Percentiles rank a stretch among this genome's conserved stretches.
These are phyloP conservation scores for Verticillium dahliae DNA, from an alignment of 2,329 filamentous ascomycete genomes.

Conservation along the genomic window DNA sequence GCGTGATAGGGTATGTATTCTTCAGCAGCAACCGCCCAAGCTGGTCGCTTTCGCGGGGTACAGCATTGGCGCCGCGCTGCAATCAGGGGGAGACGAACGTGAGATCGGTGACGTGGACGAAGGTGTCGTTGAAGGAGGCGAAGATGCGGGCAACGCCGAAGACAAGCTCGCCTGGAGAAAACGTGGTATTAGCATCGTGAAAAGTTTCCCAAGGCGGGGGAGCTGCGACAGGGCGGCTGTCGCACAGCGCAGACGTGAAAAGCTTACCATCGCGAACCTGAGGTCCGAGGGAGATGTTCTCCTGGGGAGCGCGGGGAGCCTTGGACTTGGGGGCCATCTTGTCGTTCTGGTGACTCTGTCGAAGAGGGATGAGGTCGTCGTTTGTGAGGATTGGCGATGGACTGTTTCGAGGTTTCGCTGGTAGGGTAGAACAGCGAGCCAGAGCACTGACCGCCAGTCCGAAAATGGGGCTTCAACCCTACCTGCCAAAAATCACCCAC, in stretches of 20 bases:
- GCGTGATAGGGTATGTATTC: background rate
- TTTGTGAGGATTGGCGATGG: background rate
- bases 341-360: slow-evolving; percentile 14
- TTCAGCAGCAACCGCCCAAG: slow-evolving; percentile 4
- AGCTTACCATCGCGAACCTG: slow-evolving; percentile 87
- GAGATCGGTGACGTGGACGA: slow-evolving; percentile 99
- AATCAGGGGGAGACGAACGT: slow-evolving; percentile 49
- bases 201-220: slow-evolving; percentile 69
- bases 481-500: background rate
- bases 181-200: slow-evolving; percentile 11
- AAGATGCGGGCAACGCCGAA: slow-evolving; percentile 98
- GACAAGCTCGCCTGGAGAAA: slow-evolving; percentile 75
- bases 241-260: background rate
- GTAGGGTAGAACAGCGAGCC: background rate
- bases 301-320: slow-evolving; percentile 73
- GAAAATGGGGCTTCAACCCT: background rate
- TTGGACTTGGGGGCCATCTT: slow-evolving; percentile 88
- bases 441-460: background rate
- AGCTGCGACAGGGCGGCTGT: slow-evolving; percentile 54
- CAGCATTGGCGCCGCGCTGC: background rate
- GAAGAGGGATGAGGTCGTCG: background rate
- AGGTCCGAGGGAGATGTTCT: slow-evolving; percentile 98
- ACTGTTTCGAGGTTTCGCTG: background rate
- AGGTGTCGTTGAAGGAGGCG: slow-evolving; percentile 89
- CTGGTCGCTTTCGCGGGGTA: background rate